A percentile compares a stretch with the other conserved stretches of the same genome.
phyloP scores from a whole-genome alignment of 1,284 basidiomycete species.

The Ustilago vetiveriae region DNA sequence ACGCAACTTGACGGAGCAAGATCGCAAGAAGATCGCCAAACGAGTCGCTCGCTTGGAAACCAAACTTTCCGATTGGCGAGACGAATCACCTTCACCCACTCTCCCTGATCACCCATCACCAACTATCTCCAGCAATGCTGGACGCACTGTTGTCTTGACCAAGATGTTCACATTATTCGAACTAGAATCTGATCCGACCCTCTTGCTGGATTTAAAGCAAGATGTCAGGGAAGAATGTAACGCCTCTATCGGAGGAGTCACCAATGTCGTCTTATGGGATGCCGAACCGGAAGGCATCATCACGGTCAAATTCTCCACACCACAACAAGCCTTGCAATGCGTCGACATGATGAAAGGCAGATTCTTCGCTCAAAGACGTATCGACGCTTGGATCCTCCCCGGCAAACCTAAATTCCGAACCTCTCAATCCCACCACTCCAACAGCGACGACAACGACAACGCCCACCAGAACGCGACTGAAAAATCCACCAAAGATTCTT shows the following conservation, averaged over 20 bases:
- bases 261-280: slow-evolving; percentile 95
- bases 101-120: slow-evolving; percentile 4
- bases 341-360: slow-evolving; percentile 95
- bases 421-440: slow-evolving; percentile 71
- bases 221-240: slow-evolving; percentile 95
- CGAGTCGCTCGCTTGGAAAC: slow-evolving; percentile 51
- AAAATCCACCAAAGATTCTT: slow-evolving; percentile 19
- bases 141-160: slow-evolving; percentile 50
- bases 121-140: slow-evolving; percentile 1
- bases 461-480: neutral
- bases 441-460: slow-evolving; percentile 30
- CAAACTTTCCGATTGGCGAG: slow-evolving; percentile 63
- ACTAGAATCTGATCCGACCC: slow-evolving; percentile 83
- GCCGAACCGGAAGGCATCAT: slow-evolving; percentile 94
- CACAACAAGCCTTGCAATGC: slow-evolving; percentile 86
- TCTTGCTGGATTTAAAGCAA: slow-evolving; percentile 91
- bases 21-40: slow-evolving; percentile 47
- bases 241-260: slow-evolving; percentile 84
- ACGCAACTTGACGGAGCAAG: slow-evolving; percentile 41
- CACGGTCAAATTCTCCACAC: slow-evolving; percentile 92
- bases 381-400: slow-evolving; percentile 82
- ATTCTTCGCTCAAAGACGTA: slow-evolving; percentile 84
- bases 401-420: slow-evolving; percentile 85
- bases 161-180: slow-evolving; percentile 93
- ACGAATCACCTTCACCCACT: slow-evolving; percentile 38